phyloP scores from a whole-genome alignment of 176 grass and related monocot genomes.

The Melocanna baccifera region DNA sequence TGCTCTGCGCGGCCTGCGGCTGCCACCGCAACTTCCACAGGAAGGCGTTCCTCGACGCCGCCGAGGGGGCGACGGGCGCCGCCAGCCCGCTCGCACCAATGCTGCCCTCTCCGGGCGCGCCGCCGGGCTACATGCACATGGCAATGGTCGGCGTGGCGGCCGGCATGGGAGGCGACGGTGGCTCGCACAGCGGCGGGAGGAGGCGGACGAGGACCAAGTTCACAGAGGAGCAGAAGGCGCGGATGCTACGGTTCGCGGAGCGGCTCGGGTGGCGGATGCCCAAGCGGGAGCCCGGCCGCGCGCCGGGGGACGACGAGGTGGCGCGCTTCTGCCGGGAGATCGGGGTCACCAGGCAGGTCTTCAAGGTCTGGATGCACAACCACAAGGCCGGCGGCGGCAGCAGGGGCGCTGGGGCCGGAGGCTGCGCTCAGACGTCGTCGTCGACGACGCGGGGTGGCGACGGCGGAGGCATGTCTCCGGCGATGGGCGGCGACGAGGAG shows the following conservation, averaged over 20 bases:
- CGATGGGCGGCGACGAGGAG: conserved; percentile 40
- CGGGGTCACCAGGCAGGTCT: conserved; percentile 72
- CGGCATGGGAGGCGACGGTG: conserved; percentile 7
- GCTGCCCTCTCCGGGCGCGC: conserved; percentile 24
- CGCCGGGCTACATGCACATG: conserved; percentile 51
- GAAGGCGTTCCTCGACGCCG: conserved; percentile 47
- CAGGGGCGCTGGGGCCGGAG: background rate
- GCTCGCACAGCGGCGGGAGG: conserved; percentile 18
- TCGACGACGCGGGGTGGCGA: conserved; percentile 51
- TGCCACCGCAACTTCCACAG: conserved; percentile 95
- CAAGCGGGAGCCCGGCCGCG: conserved; percentile 63
- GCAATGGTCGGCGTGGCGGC: background rate
- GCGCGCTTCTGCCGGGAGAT: conserved; percentile 78
- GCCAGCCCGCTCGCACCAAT: conserved; percentile 19
- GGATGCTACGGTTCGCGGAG: conserved; percentile 75
- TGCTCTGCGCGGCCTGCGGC: conserved; percentile 72
- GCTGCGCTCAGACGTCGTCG: conserved; percentile 39
- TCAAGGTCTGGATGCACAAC: conserved; percentile 99
- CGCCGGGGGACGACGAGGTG: conserved; percentile 66
- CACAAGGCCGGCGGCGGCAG: conserved; percentile 55
- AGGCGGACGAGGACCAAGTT: conserved; percentile 83
- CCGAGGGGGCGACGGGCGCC: background rate
- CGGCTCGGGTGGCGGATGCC: conserved; percentile 80
- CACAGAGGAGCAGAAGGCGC: conserved; percentile 73
- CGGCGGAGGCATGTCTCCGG: conserved; percentile 28